A percentile compares a stretch with the other conserved stretches of the same genome.
Conservation (phyloP, 2,329 filamentous ascomycete genomes). For the Blastomyces silverae region DNA sequence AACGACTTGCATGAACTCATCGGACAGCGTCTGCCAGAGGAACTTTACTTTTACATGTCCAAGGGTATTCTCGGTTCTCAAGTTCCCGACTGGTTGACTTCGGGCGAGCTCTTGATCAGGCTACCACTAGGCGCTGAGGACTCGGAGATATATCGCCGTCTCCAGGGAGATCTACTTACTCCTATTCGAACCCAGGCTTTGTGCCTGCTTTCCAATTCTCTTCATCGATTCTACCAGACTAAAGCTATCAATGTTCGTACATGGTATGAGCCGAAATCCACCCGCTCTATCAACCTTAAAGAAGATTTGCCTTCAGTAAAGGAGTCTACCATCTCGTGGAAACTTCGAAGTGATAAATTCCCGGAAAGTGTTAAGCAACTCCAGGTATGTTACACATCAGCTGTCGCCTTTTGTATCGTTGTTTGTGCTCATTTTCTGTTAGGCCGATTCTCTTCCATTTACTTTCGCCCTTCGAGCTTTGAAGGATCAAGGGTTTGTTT, state of each 20-base stretch:
- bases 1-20: slow-evolving; percentile 83
- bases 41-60: slow-evolving; percentile 85
- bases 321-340: slow-evolving; percentile 59
- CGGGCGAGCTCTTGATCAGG: slow-evolving; percentile 67
- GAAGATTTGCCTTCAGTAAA: slow-evolving; percentile 47
- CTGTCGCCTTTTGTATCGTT: slow-evolving; percentile 8
- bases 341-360: slow-evolving; percentile 54
- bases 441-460: slow-evolving; percentile 23
- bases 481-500: slow-evolving; percentile 61
- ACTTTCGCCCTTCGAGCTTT: slow-evolving; percentile 55
- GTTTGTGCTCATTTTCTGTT: slow-evolving; percentile 1
- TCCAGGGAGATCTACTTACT: slow-evolving; percentile 68
- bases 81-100: slow-evolving; percentile 73
- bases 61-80: slow-evolving; percentile 72
- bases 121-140: slow-evolving; percentile 81
- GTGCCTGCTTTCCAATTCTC: slow-evolving; percentile 66
- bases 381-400: slow-evolving; percentile 16
- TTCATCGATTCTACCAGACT: slow-evolving; percentile 76
- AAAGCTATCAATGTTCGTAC: slow-evolving; percentile 69
- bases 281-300: slow-evolving; percentile 58
- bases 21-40: slow-evolving; percentile 79
- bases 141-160: slow-evolving; percentile 69
- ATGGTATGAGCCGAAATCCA: slow-evolving; percentile 69
- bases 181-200: slow-evolving; percentile 70
- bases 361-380: slow-evolving; percentile 38